These are phyloP conservation scores for Colletotrichum sublineola DNA, from an alignment of 2,329 filamentous ascomycete species.

Conservation along the genomic window DNA sequence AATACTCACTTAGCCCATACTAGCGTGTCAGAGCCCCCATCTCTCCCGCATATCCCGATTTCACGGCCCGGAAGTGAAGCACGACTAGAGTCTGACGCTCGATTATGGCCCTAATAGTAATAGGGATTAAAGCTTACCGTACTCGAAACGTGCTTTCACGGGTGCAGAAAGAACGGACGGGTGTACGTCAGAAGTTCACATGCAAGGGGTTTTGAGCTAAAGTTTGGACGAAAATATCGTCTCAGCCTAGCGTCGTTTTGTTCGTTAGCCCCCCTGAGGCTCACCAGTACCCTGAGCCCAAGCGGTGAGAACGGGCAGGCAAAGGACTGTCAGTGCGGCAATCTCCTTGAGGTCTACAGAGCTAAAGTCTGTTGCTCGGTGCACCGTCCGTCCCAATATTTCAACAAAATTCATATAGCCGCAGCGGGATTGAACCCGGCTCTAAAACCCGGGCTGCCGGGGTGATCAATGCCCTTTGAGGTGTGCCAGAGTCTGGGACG, in stretches of 20 bases:
- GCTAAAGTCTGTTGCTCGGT: conserved; percentile 33
- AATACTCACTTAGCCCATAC: neutral
- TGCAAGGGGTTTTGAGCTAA: conserved; percentile 17
- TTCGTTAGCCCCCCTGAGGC: conserved; percentile 18
- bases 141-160: conserved; percentile 23
- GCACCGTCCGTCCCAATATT: conserved; percentile 24
- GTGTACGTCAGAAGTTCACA: conserved; percentile 36
- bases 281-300: conserved; percentile 31
- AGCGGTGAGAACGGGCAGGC: neutral
- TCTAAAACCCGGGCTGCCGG: conserved; percentile 27
- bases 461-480: conserved; percentile 33
- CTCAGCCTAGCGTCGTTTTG: conserved; percentile 16
- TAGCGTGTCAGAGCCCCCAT: conserved; percentile 27
- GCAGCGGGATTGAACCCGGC: conserved; percentile 37
- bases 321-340: conserved; percentile 14
- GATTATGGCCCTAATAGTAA: conserved; percentile 4
- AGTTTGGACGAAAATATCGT: conserved; percentile 38
- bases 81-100: neutral
- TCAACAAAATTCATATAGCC: conserved; percentile 10
- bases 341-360: conserved; percentile 6
- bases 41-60: conserved; percentile 3
- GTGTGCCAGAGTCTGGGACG: conserved; percentile 10
- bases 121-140: conserved; percentile 11
- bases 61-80: neutral
- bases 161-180: conserved; percentile 17